phyloP scores from a whole-genome alignment of 73 alveolate genomes.

The Paramecium caudatum region DNA sequence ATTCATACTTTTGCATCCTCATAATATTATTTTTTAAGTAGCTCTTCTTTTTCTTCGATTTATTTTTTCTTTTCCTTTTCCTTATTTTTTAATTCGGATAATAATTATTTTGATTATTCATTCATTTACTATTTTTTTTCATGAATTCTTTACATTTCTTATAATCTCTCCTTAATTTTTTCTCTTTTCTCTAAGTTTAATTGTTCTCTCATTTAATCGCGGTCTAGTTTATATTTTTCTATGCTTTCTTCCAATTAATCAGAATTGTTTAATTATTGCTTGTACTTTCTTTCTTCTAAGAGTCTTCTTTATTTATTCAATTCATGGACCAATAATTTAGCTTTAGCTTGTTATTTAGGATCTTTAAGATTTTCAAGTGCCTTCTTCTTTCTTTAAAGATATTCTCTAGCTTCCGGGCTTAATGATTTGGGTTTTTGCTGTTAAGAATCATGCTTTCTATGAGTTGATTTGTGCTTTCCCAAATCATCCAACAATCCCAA shows the following conservation, averaged over 20 bases:
- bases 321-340: slow-evolving; percentile 17
- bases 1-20: slow-evolving; percentile 27
- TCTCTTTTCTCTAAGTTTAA: not conserved
- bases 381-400: slow-evolving; percentile 19
- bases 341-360: not conserved
- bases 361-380: slow-evolving; percentile 30
- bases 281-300: not conserved
- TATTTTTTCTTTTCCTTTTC: not conserved
- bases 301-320: slow-evolving; percentile 12
- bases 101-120: not conserved
- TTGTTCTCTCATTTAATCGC: not conserved
- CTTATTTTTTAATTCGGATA: not conserved
- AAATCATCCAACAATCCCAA: slow-evolving; percentile 48
- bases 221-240: slow-evolving; percentile 19
- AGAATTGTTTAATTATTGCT: not conserved
- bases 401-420: slow-evolving; percentile 28
- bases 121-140: not conserved
- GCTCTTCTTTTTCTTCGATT: slow-evolving; percentile 1
- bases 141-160: not conserved
- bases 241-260: slow-evolving; percentile 40
- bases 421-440: not conserved
- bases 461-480: not conserved
- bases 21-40: not conserved
- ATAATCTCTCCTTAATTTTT: slow-evolving; percentile 20
- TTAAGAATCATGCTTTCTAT: not conserved